These are phyloP conservation scores for Toxoplasma gondii DNA, from an alignment of 169 alveolate genomes.

Conservation along the genomic window DNA sequence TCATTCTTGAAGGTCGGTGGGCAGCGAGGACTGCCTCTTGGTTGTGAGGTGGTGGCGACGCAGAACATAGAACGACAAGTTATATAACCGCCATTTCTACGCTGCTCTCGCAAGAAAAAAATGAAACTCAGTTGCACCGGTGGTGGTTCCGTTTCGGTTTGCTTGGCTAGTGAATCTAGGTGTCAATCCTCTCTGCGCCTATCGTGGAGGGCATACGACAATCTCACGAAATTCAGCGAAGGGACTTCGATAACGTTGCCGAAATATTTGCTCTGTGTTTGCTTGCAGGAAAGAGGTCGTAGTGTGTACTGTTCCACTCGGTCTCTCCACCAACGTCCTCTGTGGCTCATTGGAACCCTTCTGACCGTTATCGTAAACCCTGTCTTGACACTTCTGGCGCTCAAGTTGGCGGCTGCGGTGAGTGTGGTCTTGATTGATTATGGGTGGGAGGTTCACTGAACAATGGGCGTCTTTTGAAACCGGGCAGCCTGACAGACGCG, in stretches of 20 bases:
- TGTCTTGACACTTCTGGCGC: conserved; percentile 41
- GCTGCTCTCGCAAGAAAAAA: not conserved
- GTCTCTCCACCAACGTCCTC: conserved; percentile 52
- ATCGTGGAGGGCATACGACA: too few relatives aligned
- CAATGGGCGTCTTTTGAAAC: not conserved
- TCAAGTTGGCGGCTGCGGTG: conserved; percentile 65
- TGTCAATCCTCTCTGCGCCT: too few relatives aligned
- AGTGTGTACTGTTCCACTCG: conserved; percentile 9
- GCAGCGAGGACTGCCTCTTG: not conserved
- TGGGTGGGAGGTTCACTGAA: not conserved
- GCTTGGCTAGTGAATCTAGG: too few relatives aligned
- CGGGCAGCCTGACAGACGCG: too few relatives aligned
- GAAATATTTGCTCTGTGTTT: not conserved
- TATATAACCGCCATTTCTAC: not conserved
- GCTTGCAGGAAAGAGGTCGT: not conserved
- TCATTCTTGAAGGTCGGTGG: conserved; percentile 29
- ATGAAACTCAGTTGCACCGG: too few relatives aligned
- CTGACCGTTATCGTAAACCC: conserved; percentile 52
- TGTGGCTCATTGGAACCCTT: conserved; percentile 57
- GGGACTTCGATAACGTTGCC: not conserved
- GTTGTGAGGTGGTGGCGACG: not conserved
- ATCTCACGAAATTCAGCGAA: too few relatives aligned
- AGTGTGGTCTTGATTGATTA: not conserved
- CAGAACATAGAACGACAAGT: not conserved
- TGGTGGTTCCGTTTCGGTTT: too few relatives aligned